phyloP scores from a whole-genome alignment of 495 filamentous ascomycete genomes.

The Podospora pseudoanserina region DNA sequence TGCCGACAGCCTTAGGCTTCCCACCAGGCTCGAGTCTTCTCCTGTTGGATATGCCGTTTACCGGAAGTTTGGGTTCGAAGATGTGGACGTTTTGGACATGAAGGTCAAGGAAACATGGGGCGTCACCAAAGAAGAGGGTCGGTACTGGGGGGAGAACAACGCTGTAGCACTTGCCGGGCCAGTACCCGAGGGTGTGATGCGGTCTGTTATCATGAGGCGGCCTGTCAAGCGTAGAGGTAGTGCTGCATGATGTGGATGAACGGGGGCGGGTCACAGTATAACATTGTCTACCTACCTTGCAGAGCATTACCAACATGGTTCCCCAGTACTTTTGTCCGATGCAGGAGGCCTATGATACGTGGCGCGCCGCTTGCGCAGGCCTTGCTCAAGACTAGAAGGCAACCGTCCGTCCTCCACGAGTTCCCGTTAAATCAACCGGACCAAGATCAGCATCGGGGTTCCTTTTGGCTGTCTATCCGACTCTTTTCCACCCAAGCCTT shows the following conservation, averaged over 20 bases:
- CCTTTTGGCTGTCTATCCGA: not conserved
- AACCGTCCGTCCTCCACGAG: no score
- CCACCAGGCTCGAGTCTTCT: constrained; percentile 26
- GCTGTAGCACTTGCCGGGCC: constrained; percentile 24
- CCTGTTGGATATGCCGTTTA: constrained; percentile 30
- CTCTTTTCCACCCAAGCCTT: not conserved
- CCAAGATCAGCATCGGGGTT: not conserved
- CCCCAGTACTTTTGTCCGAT: not conserved
- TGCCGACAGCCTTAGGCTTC: constrained; percentile 29
- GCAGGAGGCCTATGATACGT: no score
- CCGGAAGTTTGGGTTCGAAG: constrained; percentile 26
- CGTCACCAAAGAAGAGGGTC: constrained; percentile 9
- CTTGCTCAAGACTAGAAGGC: no score
- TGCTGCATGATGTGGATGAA: not conserved
- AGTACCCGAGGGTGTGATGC: constrained; percentile 19
- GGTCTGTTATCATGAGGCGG: constrained; percentile 30
- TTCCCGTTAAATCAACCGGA: not conserved
- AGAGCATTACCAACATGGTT: not conserved
- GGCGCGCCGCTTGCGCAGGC: not conserved
- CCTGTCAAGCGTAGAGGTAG: constrained; percentile 11
- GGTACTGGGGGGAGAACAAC: constrained; percentile 27
- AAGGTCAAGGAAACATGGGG: constrained; percentile 26
- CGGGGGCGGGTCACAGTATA: not conserved
- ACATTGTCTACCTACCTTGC: not conserved
- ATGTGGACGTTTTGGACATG: constrained; percentile 25